Evolutionary conservation across 371 early-diverging fungal species (phyloP).

Genomic region (Rhizopus stolonifer): DNA sequence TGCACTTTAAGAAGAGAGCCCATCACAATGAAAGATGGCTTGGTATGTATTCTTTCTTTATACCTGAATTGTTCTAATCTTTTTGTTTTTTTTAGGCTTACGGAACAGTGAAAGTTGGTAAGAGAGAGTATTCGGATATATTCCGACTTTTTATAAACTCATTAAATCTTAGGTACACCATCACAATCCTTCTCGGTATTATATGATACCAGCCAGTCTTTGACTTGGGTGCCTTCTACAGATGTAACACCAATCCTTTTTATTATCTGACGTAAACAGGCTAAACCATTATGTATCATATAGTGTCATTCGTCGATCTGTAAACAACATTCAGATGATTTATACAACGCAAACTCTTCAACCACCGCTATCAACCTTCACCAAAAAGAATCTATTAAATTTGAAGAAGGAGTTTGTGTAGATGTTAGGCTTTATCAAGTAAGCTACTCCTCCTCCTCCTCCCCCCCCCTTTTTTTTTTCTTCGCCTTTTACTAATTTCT

Average conservation of each 20-base stretch:
- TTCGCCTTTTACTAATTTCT: background rate
- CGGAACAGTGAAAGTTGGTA: constrained; percentile 34
- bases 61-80: background rate
- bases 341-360: constrained; percentile 35
- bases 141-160: constrained; percentile 6
- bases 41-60: constrained; percentile 26
- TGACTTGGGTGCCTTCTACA: constrained; percentile 48
- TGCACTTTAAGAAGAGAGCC: constrained; percentile 29
- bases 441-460: constrained; percentile 7
- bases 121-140: constrained; percentile 1
- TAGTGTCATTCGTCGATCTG: constrained; percentile 44
- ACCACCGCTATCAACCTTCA: constrained; percentile 37
- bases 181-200: constrained; percentile 41
- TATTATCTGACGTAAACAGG: background rate
- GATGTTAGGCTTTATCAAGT: constrained; percentile 43
- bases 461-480: background rate
- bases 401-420: constrained; percentile 41
- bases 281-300: no score
- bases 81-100: constrained; percentile 12
- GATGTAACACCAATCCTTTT: constrained; percentile 19
- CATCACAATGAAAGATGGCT: constrained; percentile 38
- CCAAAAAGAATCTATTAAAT: constrained; percentile 37
- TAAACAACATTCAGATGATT: constrained; percentile 21
- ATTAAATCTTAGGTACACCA: constrained; percentile 31
- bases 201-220: constrained; percentile 39